Conservation (phyloP, 441 rosid genomes). For the Corymbia calophylla region DNA sequence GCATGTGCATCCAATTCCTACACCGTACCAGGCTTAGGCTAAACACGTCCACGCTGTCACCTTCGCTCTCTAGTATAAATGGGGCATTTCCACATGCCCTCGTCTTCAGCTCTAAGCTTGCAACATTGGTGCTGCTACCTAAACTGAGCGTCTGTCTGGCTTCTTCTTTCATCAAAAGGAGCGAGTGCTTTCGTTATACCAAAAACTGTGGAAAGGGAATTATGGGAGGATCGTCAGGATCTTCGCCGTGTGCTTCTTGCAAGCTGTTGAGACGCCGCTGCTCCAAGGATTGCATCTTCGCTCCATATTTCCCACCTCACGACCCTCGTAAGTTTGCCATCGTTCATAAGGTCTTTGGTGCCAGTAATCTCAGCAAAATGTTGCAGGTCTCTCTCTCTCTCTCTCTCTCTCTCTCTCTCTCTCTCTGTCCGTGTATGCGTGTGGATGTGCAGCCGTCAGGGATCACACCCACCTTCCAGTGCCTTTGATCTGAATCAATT, state of each 20-base stretch:
- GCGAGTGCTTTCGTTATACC: background rate
- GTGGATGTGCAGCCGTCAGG: background rate
- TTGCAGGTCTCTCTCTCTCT: conserved; percentile 45
- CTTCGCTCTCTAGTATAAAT: conserved; percentile 43
- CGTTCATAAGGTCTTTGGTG: conserved; percentile 94
- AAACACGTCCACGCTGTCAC: background rate
- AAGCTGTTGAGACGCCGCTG: conserved; percentile 81
- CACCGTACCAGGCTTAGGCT: background rate
- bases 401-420: background rate
- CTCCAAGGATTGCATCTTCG: conserved; percentile 81
- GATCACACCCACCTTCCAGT: background rate
- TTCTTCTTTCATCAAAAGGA: background rate
- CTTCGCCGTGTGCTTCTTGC: conserved; percentile 97
- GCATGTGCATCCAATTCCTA: conserved; percentile 41
- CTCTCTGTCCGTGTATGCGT: background rate
- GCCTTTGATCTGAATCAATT: background rate
- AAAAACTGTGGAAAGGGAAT: background rate
- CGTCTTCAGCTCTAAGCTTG: conserved; percentile 27
- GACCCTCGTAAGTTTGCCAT: conserved; percentile 90
- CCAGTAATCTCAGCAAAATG: conserved; percentile 94
- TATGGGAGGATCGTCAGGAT: conserved; percentile 16
- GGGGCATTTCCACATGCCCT: conserved; percentile 14
- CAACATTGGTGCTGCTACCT: background rate
- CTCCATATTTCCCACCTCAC: conserved; percentile 89
- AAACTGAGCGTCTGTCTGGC: background rate